Evolutionary conservation across 2,329 filamentous ascomycete species (phyloP), one percentile per base, ranked within the genome.

Genomic region (Cercospora berteroae): DNA sequence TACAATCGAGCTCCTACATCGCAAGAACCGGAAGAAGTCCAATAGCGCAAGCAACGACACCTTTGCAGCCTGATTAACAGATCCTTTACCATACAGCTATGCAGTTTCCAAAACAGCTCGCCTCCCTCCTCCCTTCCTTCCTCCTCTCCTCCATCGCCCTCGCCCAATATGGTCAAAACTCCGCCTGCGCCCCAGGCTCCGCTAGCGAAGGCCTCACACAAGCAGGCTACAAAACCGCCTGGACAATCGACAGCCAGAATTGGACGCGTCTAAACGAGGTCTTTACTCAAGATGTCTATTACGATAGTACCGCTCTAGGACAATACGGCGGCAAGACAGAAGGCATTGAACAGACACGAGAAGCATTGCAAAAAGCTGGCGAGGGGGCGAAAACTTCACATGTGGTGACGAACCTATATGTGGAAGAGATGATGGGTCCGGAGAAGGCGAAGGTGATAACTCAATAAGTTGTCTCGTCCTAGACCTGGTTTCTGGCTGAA

Each of bases 181-280:
- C 57, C 23, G 23, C 68, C 59, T 61, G 60, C n/a, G 29, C 55
- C 13, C 55, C 55, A 1, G 55, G 55, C 23, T 62, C 63, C n/a
- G 12, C 42, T 27, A 58, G 69, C 25, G 69, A 70, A 59, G 64
- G 64, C 3, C 67, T 71, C 16, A 69, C 63, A n/a, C 69, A 69
- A 67, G 67, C 69, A 25, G 69, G 65, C 7, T 69, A 71, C 63
- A 67, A 65, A 36, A 39, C 60, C 3, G 63, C 67, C 5, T 69
- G 62, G 55, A 44, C 63, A 2, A 63, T 71, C n/a, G 67, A 69
- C 58, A 65, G 44, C 57, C 60, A 71, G 39, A 68, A 71, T 18
- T 71, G 64, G 58, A 65, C 67, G 2, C 63, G 65, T 7, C 62
- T 71, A 10, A 29, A 55, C 4, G 58, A 67, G 23, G 60, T 67